Evolutionary conservation across 495 filamentous ascomycete species (phyloP), one percentile per base, ranked within the genome.

Genomic region (Apiosordaria backusii): DNA sequence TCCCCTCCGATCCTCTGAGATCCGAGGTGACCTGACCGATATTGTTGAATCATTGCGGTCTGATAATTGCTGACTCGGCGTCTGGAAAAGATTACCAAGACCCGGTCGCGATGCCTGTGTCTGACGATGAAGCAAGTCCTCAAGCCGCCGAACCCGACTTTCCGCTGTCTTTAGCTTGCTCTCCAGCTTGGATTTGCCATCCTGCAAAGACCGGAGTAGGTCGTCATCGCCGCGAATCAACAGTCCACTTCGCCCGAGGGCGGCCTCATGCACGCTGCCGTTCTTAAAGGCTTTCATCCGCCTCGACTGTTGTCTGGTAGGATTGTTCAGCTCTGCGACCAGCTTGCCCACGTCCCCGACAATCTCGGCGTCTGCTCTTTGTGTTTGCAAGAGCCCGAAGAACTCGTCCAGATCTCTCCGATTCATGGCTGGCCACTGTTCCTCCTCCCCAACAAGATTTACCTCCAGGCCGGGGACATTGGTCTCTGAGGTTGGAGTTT

Each of bases 231-330:
- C 90, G 45, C 90, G 85, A 7, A 94, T 82, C 40, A 97, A 76
- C 23, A 97, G 82, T 10, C 93, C 93, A 64, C 89, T 93, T 65
- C 87, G 87, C 40, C 92, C 90, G 57, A 92, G 81, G 13, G 83
- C 83, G 16, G 89, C 88, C 70, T 98, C 95, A 70, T 97, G 93
- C 15, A 99, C 84, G 70, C 93, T 97, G 52, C 95, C 96, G 70
- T 93, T 92, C 72, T 97, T 98, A 83, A 99, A 98, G 0, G 91
- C 92, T 71, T 93, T 96, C 50, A 92, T 87, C 60, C 90, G 84
- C 74, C 90, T 92, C 57, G 86, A 84, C 72, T 91, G 90, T 65
- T 84, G 84, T 67, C 87, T 88, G 4, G 90, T 92, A 0, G 93
- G 93, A 54, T 81, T 87, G 67, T 82, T 85, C n/a, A 92, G 79